Evolutionary conservation across 768 basidiomycete species (phyloP).

Genomic region (Leccinum arenicola): DNA sequence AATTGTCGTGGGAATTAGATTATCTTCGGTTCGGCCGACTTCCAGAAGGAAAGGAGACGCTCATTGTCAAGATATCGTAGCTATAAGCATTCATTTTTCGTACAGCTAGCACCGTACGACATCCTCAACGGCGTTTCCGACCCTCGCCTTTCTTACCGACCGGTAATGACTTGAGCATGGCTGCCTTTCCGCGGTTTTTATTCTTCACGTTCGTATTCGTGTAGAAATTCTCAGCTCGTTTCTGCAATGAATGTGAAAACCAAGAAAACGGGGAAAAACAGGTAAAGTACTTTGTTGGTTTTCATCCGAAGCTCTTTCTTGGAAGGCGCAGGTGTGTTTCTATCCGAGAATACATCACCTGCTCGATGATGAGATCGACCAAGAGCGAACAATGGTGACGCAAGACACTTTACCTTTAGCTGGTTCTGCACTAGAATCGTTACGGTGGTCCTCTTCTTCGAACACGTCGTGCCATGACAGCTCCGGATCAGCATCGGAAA

Average conservation of each 20-base stretch:
- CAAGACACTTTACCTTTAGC: conserved; percentile 20
- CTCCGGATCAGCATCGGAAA: conserved; percentile 38
- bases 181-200: conserved; percentile 68
- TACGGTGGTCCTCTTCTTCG: conserved; percentile 43
- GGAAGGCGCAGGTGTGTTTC: conserved; percentile 31
- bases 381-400: background rate
- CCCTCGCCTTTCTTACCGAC: conserved; percentile 48
- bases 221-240: conserved; percentile 89
- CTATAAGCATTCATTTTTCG: conserved; percentile 6
- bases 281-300: conserved; percentile 74
- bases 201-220: conserved; percentile 83
- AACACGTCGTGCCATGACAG: conserved; percentile 89
- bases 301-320: conserved; percentile 82
- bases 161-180: conserved; percentile 55
- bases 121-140: conserved; percentile 35
- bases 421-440: conserved; percentile 7
- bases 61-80: conserved; percentile 6
- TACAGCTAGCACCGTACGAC: conserved; percentile 13
- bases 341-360: conserved; percentile 33
- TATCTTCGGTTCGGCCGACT: conserved; percentile 24
- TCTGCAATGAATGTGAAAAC: conserved; percentile 42
- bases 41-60: background rate
- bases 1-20: conserved; percentile 36
- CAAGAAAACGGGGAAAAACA: background rate
- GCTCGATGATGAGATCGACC: conserved; percentile 10